phyloP scores from a whole-genome alignment of 495 filamentous ascomycete species.

The Podospora didyma region DNA sequence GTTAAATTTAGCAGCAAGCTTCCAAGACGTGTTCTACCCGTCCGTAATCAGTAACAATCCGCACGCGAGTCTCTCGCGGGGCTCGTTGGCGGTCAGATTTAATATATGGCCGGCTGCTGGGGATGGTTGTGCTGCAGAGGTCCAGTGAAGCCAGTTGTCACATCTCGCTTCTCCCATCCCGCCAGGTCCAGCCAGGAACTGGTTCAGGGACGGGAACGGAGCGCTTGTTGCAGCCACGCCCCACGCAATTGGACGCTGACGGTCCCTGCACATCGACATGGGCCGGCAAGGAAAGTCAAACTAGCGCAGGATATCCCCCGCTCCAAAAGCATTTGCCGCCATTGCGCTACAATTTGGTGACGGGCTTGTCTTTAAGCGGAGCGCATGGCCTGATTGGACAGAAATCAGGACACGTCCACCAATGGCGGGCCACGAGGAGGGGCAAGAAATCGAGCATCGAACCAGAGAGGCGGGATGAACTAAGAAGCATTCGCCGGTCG shows the following conservation, averaged over 20 bases:
- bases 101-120: conserved; percentile 6
- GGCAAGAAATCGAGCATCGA: too few relatives aligned
- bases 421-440: conserved; percentile 1
- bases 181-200: neutral
- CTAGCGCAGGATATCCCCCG: conserved; percentile 1
- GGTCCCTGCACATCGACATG: neutral
- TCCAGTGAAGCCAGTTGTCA: neutral
- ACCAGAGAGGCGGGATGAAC: too few relatives aligned
- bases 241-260: neutral
- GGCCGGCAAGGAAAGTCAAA: neutral
- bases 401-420: conserved; percentile 1
- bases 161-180: neutral
- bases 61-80: neutral
- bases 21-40: neutral
- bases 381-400: conserved; percentile 9
- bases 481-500: too few relatives aligned
- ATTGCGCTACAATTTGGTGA: conserved; percentile 8
- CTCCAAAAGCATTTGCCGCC: conserved; percentile 2
- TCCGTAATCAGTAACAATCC: conserved; percentile 8
- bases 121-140: neutral
- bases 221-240: conserved; percentile 9
- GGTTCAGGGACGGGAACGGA: neutral
- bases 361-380: conserved; percentile 6
- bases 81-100: conserved; percentile 5
- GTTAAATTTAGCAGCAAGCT: conserved; percentile 16